phyloP scores from a whole-genome alignment of 352 stramenopile species.

The Elongisporangium undulatum region DNA sequence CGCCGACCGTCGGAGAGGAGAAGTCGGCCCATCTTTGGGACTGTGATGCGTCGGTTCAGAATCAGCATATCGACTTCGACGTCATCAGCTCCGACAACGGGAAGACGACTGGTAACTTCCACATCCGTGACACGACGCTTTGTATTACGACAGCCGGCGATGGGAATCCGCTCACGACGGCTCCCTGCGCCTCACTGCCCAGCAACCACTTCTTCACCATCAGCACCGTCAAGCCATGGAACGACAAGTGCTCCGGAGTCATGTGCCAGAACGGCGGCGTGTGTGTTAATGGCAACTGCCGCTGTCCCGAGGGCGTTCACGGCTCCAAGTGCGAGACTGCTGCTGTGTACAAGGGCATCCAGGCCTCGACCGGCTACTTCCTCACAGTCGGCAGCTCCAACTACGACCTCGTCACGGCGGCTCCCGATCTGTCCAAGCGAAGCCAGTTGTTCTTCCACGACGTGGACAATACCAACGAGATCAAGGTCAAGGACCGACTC shows the following conservation, averaged over 20 bases:
- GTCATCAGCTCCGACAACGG: neutral
- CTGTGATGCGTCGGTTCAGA: neutral
- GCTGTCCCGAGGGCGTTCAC: neutral
- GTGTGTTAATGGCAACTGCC: slow-evolving; percentile 1
- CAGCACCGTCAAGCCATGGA: neutral
- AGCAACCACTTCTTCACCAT: slow-evolving; percentile 5
- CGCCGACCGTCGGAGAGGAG: neutral
- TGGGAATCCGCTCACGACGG: neutral
- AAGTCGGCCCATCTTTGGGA: neutral
- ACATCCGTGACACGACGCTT: neutral
- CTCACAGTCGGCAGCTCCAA: neutral
- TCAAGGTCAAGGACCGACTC: neutral
- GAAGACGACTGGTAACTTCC: neutral
- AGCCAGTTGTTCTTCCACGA: neutral
- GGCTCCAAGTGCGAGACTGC: neutral
- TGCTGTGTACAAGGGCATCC: neutral
- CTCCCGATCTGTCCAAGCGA: neutral
- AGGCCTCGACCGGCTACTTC: neutral
- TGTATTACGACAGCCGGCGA: neutral
- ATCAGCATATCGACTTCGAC: neutral
- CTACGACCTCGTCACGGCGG: neutral
- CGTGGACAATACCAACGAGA: neutral
- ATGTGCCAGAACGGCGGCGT: slow-evolving; percentile 6
- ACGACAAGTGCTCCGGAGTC: slow-evolving; percentile 5
- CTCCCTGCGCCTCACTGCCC: slow-evolving; percentile 4